These are phyloP conservation scores for Pichia nakasei DNA, from an alignment of 805 yeast genomes.

Conservation along the genomic window DNA sequence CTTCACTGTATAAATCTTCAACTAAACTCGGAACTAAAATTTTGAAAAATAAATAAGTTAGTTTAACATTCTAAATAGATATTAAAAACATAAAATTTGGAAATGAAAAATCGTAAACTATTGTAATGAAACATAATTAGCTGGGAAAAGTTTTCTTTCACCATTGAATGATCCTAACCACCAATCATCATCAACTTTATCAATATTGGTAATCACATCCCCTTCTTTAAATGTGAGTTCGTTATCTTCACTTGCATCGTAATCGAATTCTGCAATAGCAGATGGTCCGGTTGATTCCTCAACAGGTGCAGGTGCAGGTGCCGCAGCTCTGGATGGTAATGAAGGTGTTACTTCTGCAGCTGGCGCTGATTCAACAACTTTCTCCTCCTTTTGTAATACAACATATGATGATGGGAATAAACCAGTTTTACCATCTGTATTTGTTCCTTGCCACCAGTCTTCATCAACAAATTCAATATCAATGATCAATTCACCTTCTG, in stretches of 20 bases:
- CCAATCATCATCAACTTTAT: slow-evolving; percentile 92
- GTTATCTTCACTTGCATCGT: slow-evolving; percentile 88
- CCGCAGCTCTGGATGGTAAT: slow-evolving; percentile 7
- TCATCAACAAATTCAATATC: slow-evolving; percentile 64
- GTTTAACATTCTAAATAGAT: not conserved
- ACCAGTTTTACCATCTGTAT: slow-evolving; percentile 37
- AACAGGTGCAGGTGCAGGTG: slow-evolving; percentile 18
- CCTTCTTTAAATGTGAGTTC: slow-evolving; percentile 82
- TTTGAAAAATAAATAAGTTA: not conserved
- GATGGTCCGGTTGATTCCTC: slow-evolving; percentile 22
- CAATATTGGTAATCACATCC: slow-evolving; percentile 72
- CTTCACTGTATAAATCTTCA: too few species aligned
- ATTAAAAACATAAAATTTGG: not conserved
- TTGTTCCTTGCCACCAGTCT: slow-evolving; percentile 55
- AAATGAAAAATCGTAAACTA: slow-evolving; percentile 1
- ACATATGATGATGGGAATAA: slow-evolving; percentile 53
- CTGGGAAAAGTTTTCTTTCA: slow-evolving; percentile 79
- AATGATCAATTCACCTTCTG: slow-evolving; percentile 58
- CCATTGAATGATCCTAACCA: slow-evolving; percentile 87
- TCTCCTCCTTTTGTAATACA: slow-evolving; percentile 20
- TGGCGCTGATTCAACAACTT: slow-evolving; percentile 10
- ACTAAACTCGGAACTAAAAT: too few species aligned
- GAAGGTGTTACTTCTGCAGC: slow-evolving; percentile 14
- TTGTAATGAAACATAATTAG: slow-evolving; percentile 59
- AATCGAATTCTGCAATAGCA: slow-evolving; percentile 67